Evolutionary conservation across 148 eudicot species (phyloP), one percentile per base, ranked within the genome.

Genomic region (Arctostaphylos glauca): DNA sequence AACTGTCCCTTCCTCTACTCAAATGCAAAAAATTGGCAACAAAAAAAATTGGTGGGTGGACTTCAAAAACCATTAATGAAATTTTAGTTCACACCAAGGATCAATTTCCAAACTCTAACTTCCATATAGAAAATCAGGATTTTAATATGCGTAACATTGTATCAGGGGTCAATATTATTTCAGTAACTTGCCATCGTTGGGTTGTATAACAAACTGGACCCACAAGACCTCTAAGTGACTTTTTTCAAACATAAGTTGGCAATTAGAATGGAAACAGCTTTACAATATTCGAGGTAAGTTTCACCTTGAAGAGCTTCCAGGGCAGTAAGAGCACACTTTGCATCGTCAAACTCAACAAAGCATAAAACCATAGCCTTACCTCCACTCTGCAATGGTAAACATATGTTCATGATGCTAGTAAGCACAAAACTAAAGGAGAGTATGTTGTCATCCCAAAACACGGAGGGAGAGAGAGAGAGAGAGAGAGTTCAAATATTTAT

Each of bases 281-380:
- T 6, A 80, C 23, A 46, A 53, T 14, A 64, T 14, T 47, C 43
- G 15, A 80, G 76, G 56, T 56, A 48, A 56, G 19, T 50, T 80
- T 76, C 76, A 95, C 98, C 98, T 92, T 95, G 96, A 79, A 95
- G 96, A 53, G 98, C 98, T 76, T 94, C 95, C 95, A 92, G 83
- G 84, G 98, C 98, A 83, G 98, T 92, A 85, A 88, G 87, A 70
- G 98, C 98, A 84, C 98, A 94, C 80, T 90, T 92, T 12, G 96
- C 86, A 89, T 94, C 93, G 71, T 84, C 81, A 77, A 95, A 95
- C 87, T 94, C 98, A 31, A 96, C 98, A 80, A 96, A 96, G 87
- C 98, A 96, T 83, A 94, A 86, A 70, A 96, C 98, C 89, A 85
- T 84, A 79, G 95, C 96, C 90, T 93, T 96, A 82, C 93, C 98